A percentile compares a stretch with the other conserved stretches of the same genome.
Evolutionary conservation across 805 yeast species (phyloP).

Genomic region (Yamadazyma scolyti): DNA sequence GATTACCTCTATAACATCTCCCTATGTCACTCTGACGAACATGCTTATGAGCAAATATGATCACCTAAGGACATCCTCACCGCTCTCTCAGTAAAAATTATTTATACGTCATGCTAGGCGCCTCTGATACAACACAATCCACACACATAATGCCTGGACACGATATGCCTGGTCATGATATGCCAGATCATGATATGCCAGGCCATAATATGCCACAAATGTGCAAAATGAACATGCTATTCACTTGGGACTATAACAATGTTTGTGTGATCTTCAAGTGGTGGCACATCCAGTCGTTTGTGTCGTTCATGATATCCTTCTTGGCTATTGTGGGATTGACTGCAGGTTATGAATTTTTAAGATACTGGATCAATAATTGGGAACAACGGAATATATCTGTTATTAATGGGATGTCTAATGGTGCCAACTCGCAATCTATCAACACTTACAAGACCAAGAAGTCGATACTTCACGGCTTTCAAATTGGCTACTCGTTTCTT

Average conservation of each 20-base stretch:
- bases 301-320: constrained; percentile 52
- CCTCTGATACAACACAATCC: neutral
- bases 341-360: constrained; percentile 61
- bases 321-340: constrained; percentile 45
- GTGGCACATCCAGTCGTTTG: constrained; percentile 68
- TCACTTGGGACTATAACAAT: constrained; percentile 74
- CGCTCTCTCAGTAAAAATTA: too few relatives aligned
- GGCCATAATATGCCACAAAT: constrained; percentile 13
- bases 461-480: constrained; percentile 54
- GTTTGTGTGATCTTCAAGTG: constrained; percentile 70
- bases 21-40: too few relatives aligned
- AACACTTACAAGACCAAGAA: constrained; percentile 21
- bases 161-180: constrained; percentile 3
- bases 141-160: constrained; percentile 5
- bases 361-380: constrained; percentile 25
- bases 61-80: too few relatives aligned
- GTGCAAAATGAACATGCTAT: constrained; percentile 69
- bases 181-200: constrained; percentile 4
- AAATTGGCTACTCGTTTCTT: constrained; percentile 67
- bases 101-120: neutral
- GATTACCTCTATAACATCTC: too few relatives aligned
- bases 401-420: constrained; percentile 6
- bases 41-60: too few relatives aligned
- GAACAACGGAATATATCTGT: constrained; percentile 11
- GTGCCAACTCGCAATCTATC: constrained; percentile 6